These are phyloP conservation scores for Pilobolus umbonatus DNA, from an alignment of 192 early-diverging fungal species.

Conservation along the genomic window DNA sequence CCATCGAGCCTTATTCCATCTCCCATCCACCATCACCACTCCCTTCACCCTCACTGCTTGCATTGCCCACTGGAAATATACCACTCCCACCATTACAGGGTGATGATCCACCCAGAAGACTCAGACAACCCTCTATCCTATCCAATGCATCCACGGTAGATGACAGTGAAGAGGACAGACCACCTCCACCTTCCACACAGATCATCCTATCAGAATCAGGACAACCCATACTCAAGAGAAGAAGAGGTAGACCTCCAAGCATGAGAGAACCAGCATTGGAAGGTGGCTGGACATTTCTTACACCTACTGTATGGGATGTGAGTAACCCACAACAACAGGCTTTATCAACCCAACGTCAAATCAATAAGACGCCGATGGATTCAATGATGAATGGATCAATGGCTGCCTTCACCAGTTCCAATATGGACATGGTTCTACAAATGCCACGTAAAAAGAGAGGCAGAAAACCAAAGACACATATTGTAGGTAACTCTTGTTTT, in stretches of 20 bases:
- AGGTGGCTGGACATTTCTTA: conserved; percentile 29
- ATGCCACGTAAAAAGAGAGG: conserved; percentile 39
- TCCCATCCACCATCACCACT: not conserved
- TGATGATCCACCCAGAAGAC: conserved; percentile 23
- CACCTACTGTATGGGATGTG: conserved; percentile 30
- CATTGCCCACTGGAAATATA: not conserved
- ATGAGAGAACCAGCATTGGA: conserved; percentile 15
- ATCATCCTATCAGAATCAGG: conserved; percentile 19
- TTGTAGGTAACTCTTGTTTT: conserved; percentile 38
- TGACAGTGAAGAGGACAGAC: conserved; percentile 2
- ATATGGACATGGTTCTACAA: conserved; percentile 30
- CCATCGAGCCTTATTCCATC: conserved; percentile 7
- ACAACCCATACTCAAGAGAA: conserved; percentile 18
- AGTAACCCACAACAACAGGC: conserved; percentile 5
- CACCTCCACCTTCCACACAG: conserved; percentile 11
- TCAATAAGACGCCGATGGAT: not conserved
- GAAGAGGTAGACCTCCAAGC: conserved; percentile 23
- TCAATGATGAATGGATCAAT: conserved; percentile 21
- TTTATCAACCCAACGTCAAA: not conserved
- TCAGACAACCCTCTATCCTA: conserved; percentile 10
- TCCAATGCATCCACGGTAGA: conserved; percentile 5
- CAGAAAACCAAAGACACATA: conserved; percentile 36
- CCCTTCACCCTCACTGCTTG: conserved; percentile 1
- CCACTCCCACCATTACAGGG: conserved; percentile 25
- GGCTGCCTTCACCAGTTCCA: conserved; percentile 32